Conservation (phyloP, 805 yeast genomes). For the Alloascoidea africana region DNA sequence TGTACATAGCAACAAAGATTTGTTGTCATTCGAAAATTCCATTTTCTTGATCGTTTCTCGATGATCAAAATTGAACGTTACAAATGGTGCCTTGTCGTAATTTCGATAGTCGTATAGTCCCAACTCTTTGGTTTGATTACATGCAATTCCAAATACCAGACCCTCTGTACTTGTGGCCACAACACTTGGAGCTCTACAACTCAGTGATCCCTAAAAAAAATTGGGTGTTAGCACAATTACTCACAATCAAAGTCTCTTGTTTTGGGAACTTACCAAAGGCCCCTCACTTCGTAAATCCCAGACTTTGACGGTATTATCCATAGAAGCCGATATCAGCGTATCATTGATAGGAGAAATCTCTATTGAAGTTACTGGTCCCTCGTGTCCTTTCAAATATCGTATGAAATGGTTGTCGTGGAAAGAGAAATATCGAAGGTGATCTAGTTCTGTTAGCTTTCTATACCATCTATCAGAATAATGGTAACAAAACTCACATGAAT, state of each 20-base stretch:
- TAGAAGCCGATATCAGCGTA: constrained; percentile 47
- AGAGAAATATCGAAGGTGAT: constrained; percentile 49
- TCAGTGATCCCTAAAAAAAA: constrained; percentile 46
- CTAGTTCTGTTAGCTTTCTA: too few relatives aligned
- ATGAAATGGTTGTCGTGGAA: constrained; percentile 65
- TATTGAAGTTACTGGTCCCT: constrained; percentile 53
- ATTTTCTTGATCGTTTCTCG: constrained; percentile 23
- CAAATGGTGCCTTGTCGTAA: constrained; percentile 43
- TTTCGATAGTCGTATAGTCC: constrained; percentile 47
- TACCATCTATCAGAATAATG: too few relatives aligned
- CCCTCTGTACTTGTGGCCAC: constrained; percentile 80
- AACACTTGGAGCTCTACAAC: constrained; percentile 36
- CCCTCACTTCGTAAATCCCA: constrained; percentile 64
- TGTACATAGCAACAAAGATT: constrained; percentile 40
- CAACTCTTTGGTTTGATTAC: constrained; percentile 25
- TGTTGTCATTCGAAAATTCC: constrained; percentile 73
- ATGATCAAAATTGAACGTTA: constrained; percentile 24
- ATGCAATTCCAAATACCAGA: constrained; percentile 57
- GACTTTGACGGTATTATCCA: constrained; percentile 65
- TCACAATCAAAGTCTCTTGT: background rate
- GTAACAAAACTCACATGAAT: constrained; percentile 13
- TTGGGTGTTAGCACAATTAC: constrained; percentile 22
- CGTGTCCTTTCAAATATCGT: constrained; percentile 82
- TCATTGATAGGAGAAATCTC: constrained; percentile 63
- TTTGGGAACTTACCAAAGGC: background rate